Base-by-base conservation (phyloP, 1,284 basidiomycete species). In the Moniliophthora roreri region DNA sequence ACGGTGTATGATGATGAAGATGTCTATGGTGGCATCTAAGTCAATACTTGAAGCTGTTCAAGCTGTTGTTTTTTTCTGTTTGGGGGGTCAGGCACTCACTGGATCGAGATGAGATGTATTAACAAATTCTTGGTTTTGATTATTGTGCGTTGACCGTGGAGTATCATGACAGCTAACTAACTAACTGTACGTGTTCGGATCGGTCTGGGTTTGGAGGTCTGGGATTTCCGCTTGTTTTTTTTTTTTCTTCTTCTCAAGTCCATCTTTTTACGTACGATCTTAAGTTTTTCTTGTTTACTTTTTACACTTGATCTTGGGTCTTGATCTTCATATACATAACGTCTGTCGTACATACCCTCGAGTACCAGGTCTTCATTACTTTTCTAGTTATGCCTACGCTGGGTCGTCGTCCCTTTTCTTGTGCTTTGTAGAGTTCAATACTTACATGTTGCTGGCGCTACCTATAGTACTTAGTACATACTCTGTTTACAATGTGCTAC, bases 1-100 rank as follows among this genome's bases (percentile, higher is more conserved):
- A 67, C 62, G 15, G 53, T 66, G 46, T 66, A 67, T 50, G 61
- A 64, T 37, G 55, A 63, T 10, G 62, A 60, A 10, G 66, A 67
- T 5, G 66, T 50, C 23, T 63, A 68, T 58, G 59, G 62, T 36
- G 65, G 66, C 23, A 59, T 60, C 21, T 60, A 59, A 52, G 11
- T 11, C 28, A 46, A 8, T 32, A 32, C 10, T 8, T 28, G 21
- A n/a, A 39, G 35, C n/a, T 35, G 21, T 8, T 16, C 21, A 41
- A 21, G 20, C n/a, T n/a, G n/a, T n/a, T n/a, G n/a, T n/a, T n/a
- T 44, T 36, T 44, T 15, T 5, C 11, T 11, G 20, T 40, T 21
- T 48, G 4, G 28, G 20, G 8, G 28, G n/a, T n/a, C n/a, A n/a
- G n/a, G n/a, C n/a, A n/a, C n/a, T 20, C 21, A 23, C 5, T 9